Conservation (phyloP, 2,329 filamentous ascomycete genomes). For the Exophiala bonariae region DNA sequence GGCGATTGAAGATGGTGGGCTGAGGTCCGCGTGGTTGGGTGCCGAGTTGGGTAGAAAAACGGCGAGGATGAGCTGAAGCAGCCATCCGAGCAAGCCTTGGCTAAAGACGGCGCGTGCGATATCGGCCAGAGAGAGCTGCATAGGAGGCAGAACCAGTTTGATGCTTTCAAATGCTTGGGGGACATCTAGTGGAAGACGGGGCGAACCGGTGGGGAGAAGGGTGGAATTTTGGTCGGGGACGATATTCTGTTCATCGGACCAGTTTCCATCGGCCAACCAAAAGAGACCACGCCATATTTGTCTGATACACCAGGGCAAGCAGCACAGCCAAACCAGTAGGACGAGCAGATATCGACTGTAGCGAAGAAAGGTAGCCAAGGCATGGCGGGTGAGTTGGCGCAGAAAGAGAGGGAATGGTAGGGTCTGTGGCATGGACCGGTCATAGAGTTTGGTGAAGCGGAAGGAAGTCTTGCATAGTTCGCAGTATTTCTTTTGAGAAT, state of each 20-base stretch:
- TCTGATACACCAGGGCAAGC: slow-evolving; percentile 87
- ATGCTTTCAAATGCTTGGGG: slow-evolving; percentile 16
- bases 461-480: slow-evolving; percentile 99
- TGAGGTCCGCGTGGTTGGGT: background rate
- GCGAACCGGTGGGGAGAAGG: background rate
- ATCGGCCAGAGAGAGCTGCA: slow-evolving; percentile 19
- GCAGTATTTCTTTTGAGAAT: slow-evolving; percentile 99
- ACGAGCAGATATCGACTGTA: slow-evolving; percentile 81
- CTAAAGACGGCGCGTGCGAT: slow-evolving; percentile 14
- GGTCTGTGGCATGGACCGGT: slow-evolving; percentile 84
- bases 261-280: slow-evolving; percentile 84
- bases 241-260: slow-evolving; percentile 38
- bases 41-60: slow-evolving; percentile 8
- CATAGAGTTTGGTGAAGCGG: slow-evolving; percentile 96
- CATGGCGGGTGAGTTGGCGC: slow-evolving; percentile 73
- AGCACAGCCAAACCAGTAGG: slow-evolving; percentile 80
- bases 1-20: slow-evolving; percentile 4
- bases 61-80: slow-evolving; percentile 16
- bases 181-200: background rate
- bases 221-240: background rate
- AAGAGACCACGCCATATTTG: slow-evolving; percentile 92
- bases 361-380: slow-evolving; percentile 68
- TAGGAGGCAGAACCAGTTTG: slow-evolving; percentile 17
- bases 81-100: slow-evolving; percentile 17
- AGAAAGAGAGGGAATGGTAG: slow-evolving; percentile 80